Percentiles rank a stretch among this genome's conserved stretches.
phyloP scores from a whole-genome alignment of 139 green algal genomes.

The Trebouxia sp. region DNA sequence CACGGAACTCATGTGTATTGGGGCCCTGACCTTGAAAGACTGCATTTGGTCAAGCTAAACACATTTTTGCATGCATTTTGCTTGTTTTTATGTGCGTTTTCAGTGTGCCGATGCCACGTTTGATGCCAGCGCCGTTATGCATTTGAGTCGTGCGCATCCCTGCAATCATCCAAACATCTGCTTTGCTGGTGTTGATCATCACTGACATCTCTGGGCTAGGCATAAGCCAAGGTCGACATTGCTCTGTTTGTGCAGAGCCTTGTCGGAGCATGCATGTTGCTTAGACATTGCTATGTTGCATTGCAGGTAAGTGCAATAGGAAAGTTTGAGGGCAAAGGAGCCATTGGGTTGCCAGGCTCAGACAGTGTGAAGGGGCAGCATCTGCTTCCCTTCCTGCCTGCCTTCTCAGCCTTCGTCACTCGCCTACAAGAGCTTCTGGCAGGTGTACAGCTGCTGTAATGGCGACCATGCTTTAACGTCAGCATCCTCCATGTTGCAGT shows the following conservation, averaged over 20 bases:
- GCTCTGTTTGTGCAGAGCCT: neutral
- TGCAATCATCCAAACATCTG: too few relatives aligned
- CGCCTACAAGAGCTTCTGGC: slow-evolving; percentile 41
- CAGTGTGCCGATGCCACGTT: too few relatives aligned
- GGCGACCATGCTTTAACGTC: too few relatives aligned
- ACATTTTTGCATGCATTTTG: too few relatives aligned
- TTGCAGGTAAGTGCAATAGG: slow-evolving; percentile 26
- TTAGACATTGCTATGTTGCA: neutral
- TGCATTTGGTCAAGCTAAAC: neutral
- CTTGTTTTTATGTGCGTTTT: too few relatives aligned
- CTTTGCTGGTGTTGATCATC: too few relatives aligned
- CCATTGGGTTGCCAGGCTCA: slow-evolving; percentile 13
- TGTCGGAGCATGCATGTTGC: neutral
- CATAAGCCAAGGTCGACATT: too few relatives aligned
- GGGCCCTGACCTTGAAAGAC: neutral
- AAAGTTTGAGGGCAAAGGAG: slow-evolving; percentile 18
- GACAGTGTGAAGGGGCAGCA: slow-evolving; percentile 46
- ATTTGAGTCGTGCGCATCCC: too few relatives aligned
- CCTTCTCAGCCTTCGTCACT: slow-evolving; percentile 39
- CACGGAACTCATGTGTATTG: neutral
- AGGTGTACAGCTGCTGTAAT: neutral
- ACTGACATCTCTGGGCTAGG: too few relatives aligned
- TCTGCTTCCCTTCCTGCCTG: slow-evolving; percentile 54
- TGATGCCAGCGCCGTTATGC: too few relatives aligned
- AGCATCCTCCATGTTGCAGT: too few relatives aligned